Evolutionary conservation across 208 protist species (phyloP).

Genomic region (Acanthamoeba pearcei): DNA sequence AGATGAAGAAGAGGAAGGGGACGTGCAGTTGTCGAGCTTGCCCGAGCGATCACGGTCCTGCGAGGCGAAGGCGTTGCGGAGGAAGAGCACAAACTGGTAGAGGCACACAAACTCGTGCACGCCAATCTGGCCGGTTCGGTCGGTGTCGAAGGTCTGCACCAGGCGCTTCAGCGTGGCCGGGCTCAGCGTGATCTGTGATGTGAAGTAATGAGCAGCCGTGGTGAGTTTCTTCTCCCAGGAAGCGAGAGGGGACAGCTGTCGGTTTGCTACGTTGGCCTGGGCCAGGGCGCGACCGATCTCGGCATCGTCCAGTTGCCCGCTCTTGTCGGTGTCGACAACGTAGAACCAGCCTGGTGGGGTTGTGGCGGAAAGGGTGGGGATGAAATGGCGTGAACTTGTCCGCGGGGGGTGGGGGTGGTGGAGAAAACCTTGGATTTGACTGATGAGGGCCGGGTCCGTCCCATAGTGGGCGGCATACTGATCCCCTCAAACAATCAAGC

Average conservation of each 20-base stretch:
- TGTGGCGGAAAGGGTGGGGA: background rate
- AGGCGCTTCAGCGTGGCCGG: background rate
- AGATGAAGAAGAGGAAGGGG: background rate
- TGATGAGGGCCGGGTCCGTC: background rate
- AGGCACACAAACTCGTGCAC: slow-evolving; percentile 28
- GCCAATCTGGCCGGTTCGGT: background rate
- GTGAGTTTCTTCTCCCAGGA: background rate
- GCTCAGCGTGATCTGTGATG: background rate
- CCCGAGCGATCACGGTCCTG: slow-evolving; percentile 18
- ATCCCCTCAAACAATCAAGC: no score
- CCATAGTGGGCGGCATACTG: background rate
- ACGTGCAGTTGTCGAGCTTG: slow-evolving; percentile 37
- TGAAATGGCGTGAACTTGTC: background rate
- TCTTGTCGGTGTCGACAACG: slow-evolving; percentile 1
- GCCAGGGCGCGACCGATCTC: background rate
- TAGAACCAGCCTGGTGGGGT: background rate
- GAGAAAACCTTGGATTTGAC: background rate
- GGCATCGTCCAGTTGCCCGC: background rate
- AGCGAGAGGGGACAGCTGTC: background rate
- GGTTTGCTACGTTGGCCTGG: background rate
- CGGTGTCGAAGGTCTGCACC: slow-evolving; percentile 17
- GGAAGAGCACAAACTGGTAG: slow-evolving; percentile 10
- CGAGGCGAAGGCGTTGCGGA: background rate
- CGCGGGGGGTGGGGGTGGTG: background rate
- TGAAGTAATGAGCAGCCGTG: background rate